Conservation (phyloP, 106 monocot genomes). For the Acanthochlamys bracteata region DNA sequence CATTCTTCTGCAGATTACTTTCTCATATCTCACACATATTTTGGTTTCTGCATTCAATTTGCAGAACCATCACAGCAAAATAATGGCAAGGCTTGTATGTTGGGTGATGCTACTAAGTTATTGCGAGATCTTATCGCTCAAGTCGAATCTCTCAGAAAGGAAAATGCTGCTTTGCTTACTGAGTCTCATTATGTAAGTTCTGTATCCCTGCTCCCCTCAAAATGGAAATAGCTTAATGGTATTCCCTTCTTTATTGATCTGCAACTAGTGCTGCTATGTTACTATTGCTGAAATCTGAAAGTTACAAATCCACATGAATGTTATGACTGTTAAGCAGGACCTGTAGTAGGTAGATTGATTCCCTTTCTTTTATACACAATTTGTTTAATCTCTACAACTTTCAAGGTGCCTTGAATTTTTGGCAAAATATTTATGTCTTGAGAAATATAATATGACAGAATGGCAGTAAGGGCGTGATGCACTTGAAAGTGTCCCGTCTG, state of each 20-base stretch:
- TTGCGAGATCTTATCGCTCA: constrained; percentile 50
- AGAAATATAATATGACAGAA: too few species aligned
- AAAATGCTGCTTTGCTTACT: constrained; percentile 46
- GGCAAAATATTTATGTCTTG: too few species aligned
- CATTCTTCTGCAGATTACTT: background rate
- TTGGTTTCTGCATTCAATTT: background rate
- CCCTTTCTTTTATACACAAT: too few species aligned
- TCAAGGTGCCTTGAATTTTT: too few species aligned
- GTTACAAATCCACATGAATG: too few species aligned
- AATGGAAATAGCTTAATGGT: background rate
- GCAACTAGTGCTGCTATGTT: too few species aligned
- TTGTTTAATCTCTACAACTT: too few species aligned
- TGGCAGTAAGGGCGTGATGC: too few species aligned
- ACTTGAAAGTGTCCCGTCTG: background rate
- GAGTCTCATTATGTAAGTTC: constrained; percentile 81
- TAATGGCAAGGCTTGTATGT: constrained; percentile 72
- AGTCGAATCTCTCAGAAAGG: constrained; percentile 58
- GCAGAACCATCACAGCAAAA: constrained; percentile 68
- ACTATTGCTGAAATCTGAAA: too few species aligned
- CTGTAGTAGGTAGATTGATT: too few species aligned
- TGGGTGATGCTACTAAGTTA: constrained; percentile 54
- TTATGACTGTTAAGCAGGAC: too few species aligned
- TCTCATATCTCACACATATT: background rate
- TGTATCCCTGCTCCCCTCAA: background rate
- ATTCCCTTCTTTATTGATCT: background rate